A percentile compares a stretch with the other conserved stretches of the same genome.
Evolutionary conservation across 2,329 filamentous ascomycete species (phyloP).

Genomic region (Ceratocystis diversiconidia): DNA sequence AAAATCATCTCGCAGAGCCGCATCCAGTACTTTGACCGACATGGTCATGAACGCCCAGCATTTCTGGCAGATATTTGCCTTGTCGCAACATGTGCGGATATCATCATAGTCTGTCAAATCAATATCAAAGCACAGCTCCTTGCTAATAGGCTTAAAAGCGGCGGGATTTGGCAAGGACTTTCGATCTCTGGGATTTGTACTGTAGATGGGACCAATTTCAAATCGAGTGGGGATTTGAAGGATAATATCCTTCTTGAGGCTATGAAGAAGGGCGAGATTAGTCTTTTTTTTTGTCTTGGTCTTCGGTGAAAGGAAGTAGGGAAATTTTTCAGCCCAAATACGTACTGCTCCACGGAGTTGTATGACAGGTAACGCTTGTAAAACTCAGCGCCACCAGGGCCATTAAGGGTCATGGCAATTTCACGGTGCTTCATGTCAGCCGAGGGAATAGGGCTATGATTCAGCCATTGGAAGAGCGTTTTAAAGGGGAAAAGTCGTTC

Average conservation of each 20-base stretch:
- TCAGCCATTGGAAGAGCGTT: slow-evolving; percentile 93
- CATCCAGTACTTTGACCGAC: slow-evolving; percentile 87
- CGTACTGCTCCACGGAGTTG: slow-evolving; percentile 38
- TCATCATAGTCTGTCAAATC: slow-evolving; percentile 98
- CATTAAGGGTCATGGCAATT: slow-evolving; percentile 89
- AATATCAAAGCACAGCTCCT: slow-evolving; percentile 97
- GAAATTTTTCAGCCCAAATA: neutral
- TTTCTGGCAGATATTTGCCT: slow-evolving; percentile 82
- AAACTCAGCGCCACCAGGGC: slow-evolving; percentile 43
- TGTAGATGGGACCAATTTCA: slow-evolving; percentile 97
- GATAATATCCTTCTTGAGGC: slow-evolving; percentile 81
- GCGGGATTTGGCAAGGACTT: slow-evolving; percentile 70
- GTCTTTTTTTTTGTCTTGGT: slow-evolving; percentile 15
- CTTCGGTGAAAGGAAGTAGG: neutral
- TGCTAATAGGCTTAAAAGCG: slow-evolving; percentile 73
- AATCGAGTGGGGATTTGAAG: slow-evolving; percentile 82
- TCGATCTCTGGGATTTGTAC: slow-evolving; percentile 80
- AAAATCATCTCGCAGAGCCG: slow-evolving; percentile 80
- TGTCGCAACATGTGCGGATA: slow-evolving; percentile 85
- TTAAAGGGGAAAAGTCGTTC: slow-evolving; percentile 91
- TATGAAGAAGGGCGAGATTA: slow-evolving; percentile 23
- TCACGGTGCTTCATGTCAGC: slow-evolving; percentile 87
- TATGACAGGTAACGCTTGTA: slow-evolving; percentile 81
- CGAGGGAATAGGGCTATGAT: slow-evolving; percentile 74
- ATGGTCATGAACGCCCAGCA: slow-evolving; percentile 98